Conservation (phyloP, 169 alveolate genomes). For the Plasmodium malariae region DNA sequence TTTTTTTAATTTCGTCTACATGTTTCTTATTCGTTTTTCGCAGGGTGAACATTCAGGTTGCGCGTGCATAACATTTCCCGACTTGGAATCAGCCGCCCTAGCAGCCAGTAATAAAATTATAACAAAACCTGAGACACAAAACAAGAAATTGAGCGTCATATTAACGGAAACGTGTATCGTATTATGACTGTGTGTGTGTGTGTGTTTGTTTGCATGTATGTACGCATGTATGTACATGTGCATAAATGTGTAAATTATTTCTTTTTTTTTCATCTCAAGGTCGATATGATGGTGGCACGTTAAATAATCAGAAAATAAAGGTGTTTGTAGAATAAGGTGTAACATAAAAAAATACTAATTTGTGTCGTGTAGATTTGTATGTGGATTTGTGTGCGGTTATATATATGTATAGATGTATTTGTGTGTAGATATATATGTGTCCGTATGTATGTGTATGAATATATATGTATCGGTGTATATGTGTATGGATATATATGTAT, state of each 20-base stretch:
- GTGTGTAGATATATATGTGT: neutral
- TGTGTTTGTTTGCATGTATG: too few species aligned
- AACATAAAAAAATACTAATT: slow-evolving; percentile 5
- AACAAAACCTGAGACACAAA: neutral
- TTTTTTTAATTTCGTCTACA: too few species aligned
- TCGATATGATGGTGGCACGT: slow-evolving; percentile 68
- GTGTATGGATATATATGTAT: too few species aligned
- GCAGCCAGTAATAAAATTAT: slow-evolving; percentile 68
- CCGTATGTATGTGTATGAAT: too few species aligned
- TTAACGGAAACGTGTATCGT: too few species aligned
- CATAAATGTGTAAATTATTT: neutral
- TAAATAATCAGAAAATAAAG: slow-evolving; percentile 68
- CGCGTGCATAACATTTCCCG: slow-evolving; percentile 67
- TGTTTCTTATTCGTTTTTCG: too few species aligned
- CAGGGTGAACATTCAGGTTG: slow-evolving; percentile 75
- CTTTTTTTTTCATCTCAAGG: slow-evolving; percentile 38
- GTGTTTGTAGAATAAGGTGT: slow-evolving; percentile 51
- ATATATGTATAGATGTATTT: neutral
- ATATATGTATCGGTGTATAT: too few species aligned
- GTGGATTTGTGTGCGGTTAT: too few species aligned
- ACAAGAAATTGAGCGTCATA: too few species aligned
- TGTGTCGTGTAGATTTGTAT: slow-evolving; percentile 1
- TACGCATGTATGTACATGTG: slow-evolving; percentile 6
- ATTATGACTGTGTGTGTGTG: too few species aligned
- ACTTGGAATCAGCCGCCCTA: slow-evolving; percentile 42